phyloP scores from a whole-genome alignment of 148 eudicot genomes.

The Vaccinium darrowii region DNA sequence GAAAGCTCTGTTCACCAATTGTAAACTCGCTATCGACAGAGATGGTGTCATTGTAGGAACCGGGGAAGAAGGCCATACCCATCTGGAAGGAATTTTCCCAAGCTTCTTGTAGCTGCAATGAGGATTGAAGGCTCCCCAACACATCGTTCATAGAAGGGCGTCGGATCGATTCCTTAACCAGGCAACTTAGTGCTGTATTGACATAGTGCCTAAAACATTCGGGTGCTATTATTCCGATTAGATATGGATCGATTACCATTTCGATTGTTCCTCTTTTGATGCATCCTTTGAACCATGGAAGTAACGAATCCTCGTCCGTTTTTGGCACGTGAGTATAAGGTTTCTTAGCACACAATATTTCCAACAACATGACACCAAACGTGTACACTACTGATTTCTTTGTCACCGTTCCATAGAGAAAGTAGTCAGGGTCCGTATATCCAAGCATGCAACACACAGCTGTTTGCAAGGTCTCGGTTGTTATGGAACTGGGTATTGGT shows the following conservation, averaged over 20 bases:
- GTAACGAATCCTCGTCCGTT: not conserved
- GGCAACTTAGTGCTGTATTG: conserved; percentile 3
- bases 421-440: not conserved
- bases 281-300: not conserved
- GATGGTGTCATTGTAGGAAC: not conserved
- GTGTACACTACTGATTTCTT: not conserved
- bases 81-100: not conserved
- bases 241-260: conserved; percentile 7
- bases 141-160: conserved; percentile 18
- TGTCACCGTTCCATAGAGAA: not conserved
- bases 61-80: not conserved
- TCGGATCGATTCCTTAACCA: not conserved
- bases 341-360: no score
- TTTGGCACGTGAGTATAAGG: no score
- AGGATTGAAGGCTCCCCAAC: conserved; percentile 7
- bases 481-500: not conserved
- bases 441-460: not conserved
- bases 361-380: not conserved
- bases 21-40: no score
- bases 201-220: conserved; percentile 14
- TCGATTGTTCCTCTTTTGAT: not conserved
- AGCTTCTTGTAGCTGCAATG: conserved; percentile 12
- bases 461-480: not conserved
- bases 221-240: not conserved
- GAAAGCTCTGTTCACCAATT: no score